Evolutionary conservation across 2,329 filamentous ascomycete genomes (phyloP), one percentile per base, ranked within the genome.

Genomic region (Talaromyces atroroseus): DNA sequence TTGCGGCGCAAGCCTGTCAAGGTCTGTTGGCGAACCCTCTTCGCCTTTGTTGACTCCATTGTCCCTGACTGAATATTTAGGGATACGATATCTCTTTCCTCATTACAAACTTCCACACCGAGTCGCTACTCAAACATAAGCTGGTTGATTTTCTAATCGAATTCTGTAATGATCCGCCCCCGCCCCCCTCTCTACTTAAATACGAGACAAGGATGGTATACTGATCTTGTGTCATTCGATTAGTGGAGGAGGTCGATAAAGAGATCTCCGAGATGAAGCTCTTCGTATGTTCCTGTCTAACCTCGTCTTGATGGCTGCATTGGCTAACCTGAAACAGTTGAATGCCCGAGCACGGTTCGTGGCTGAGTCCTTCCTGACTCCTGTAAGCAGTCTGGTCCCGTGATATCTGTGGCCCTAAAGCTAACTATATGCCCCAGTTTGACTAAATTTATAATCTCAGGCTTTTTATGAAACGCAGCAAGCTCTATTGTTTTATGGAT

Each of bases 221-320:
- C 40, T 44, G 40, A 44, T 23, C 18, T 14, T 1, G 40, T 23
- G 40, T 23, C 20, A 23, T 23, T 44, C 11, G 18, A 23, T 21
- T 44, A 44, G 40, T 99, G 92, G 92, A 99, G 75, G 94, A 99
- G 73, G 95, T 99, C 4, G 95, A 99, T 75, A 99, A 99, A 81
- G 94, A 99, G 75, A 99, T 99, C 59, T 97, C 94, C 2, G 95
- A 99, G 78, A 97, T 99, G 94, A 99, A 99, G 82, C 87, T 99
- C 67, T 99, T 99, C 75, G 92, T 96, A 82, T 65, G 90, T 70
- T 56, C 59, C 32, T 44, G 23, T 12, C 16, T 6, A 10, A 5
- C 21, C 23, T 53, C 29, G 55, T 36, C 50, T 50, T 38, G 10
- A 26, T 58, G 23, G 57, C 54, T 56, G 24, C 16, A 65, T 24